phyloP scores from a whole-genome alignment of 192 early-diverging fungal species.

The Entomortierella chlamydospora region DNA sequence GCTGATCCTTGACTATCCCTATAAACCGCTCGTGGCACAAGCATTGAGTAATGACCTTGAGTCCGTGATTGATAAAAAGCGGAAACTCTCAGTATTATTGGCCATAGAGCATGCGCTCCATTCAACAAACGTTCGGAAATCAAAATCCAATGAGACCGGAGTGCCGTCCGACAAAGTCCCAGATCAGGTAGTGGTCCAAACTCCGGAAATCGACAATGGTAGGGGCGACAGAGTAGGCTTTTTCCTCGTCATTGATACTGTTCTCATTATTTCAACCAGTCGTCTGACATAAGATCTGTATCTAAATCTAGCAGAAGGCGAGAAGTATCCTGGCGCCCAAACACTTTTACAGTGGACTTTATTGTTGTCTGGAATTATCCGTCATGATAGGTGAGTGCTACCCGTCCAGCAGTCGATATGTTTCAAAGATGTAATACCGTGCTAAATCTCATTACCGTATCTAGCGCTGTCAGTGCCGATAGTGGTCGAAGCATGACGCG shows the following conservation, averaged over 20 bases:
- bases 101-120: constrained; percentile 27
- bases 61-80: constrained; percentile 10
- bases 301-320: too few species aligned
- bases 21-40: constrained; percentile 1
- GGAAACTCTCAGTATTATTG: constrained; percentile 22
- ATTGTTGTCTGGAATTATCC: constrained; percentile 1
- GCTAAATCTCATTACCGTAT: neutral
- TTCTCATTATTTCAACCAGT: neutral
- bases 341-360: constrained; percentile 14
- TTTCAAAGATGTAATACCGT: neutral
- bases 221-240: too few species aligned
- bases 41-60: constrained; percentile 13
- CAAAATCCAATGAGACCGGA: neutral
- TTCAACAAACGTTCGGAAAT: neutral
- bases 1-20: constrained; percentile 15
- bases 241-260: too few species aligned
- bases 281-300: neutral
- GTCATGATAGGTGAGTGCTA: constrained; percentile 4
- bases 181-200: neutral
- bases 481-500: constrained; percentile 25
- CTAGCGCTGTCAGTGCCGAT: constrained; percentile 13
- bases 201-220: neutral
- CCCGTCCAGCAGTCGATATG: neutral
- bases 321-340: neutral
- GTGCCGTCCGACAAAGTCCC: neutral